These are phyloP conservation scores for Yamadazyma kanchanaburiensis DNA, from an alignment of 1,139 yeast species.

Conservation along the genomic window DNA sequence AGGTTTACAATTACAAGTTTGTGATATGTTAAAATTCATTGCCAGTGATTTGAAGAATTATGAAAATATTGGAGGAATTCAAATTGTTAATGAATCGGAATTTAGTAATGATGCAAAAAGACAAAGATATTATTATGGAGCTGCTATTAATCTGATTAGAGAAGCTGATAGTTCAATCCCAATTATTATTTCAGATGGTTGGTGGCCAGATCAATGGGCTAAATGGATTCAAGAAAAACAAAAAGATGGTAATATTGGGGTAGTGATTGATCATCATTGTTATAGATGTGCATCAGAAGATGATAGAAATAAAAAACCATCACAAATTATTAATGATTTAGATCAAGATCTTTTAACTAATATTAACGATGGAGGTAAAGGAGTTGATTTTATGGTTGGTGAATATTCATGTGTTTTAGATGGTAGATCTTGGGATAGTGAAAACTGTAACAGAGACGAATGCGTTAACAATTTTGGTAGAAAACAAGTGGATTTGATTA, in stretches of 20 bases:
- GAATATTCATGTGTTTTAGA: constrained; percentile 90
- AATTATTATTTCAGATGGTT: constrained; percentile 83
- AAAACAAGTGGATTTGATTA: constrained; percentile 41
- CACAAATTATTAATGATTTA: constrained; percentile 59
- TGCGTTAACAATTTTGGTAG: constrained; percentile 37
- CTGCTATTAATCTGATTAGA: constrained; percentile 63
- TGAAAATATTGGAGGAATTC: constrained; percentile 78
- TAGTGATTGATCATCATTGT: constrained; percentile 79
- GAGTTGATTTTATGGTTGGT: constrained; percentile 77
- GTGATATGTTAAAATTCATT: constrained; percentile 54
- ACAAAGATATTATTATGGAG: constrained; percentile 63
- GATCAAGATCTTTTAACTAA: constrained; percentile 50
- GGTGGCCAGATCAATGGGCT: constrained; percentile 86
- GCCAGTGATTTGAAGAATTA: constrained; percentile 54
- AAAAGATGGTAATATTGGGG: constrained; percentile 45
- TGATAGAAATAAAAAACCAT: constrained; percentile 66
- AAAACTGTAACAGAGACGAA: constrained; percentile 43
- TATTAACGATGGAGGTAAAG: constrained; percentile 39
- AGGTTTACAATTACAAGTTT: constrained; percentile 42
- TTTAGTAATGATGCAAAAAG: constrained; percentile 48
- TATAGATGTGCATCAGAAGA: constrained; percentile 81
- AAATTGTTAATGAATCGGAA: constrained; percentile 80
- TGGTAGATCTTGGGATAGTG: constrained; percentile 65
- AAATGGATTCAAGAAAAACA: constrained; percentile 55
- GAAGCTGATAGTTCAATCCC: constrained; percentile 57